A percentile compares a stretch with the other conserved stretches of the same genome.
These are phyloP conservation scores for Lactarius trivialis DNA, from an alignment of 768 basidiomycete species.

Conservation along the genomic window DNA sequence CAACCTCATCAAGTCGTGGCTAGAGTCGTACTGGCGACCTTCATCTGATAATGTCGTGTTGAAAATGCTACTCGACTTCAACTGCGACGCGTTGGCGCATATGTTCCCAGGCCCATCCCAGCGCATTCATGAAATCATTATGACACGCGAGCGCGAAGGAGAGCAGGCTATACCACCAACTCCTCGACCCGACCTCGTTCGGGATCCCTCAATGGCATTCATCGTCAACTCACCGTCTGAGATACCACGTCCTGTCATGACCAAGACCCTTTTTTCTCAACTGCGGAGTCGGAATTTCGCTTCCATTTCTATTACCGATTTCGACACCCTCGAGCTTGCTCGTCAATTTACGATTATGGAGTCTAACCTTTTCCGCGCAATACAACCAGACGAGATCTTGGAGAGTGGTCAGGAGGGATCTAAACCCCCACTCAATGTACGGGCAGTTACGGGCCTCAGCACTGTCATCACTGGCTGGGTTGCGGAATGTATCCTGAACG, in stretches of 20 bases:
- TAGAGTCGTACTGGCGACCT: constrained; percentile 86
- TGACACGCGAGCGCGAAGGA: constrained; percentile 41
- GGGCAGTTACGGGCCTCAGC: constrained; percentile 79
- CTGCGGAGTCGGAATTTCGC: constrained; percentile 61
- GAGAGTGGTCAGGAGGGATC: constrained; percentile 72
- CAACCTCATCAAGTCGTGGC: constrained; percentile 91
- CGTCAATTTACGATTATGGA: constrained; percentile 95
- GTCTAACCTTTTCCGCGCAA: constrained; percentile 76
- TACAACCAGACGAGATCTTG: constrained; percentile 83
- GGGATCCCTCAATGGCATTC: constrained; percentile 70
- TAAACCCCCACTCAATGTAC: constrained; percentile 61
- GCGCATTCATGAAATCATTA: constrained; percentile 64
- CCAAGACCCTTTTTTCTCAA: constrained; percentile 62
- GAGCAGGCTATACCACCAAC: constrained; percentile 39
- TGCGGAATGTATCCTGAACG: constrained; percentile 87
- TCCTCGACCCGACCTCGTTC: constrained; percentile 55
- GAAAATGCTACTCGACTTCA: constrained; percentile 51
- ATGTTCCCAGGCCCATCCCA: constrained; percentile 66
- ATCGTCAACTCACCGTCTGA: constrained; percentile 44
- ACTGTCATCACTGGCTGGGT: constrained; percentile 96
- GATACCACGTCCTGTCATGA: constrained; percentile 83
- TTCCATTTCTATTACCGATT: constrained; percentile 73
- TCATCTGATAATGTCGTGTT: constrained; percentile 64
- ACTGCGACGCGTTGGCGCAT: constrained; percentile 49
- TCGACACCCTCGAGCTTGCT: constrained; percentile 87